Percentiles rank a stretch among this genome's conserved stretches.
Conservation (phyloP, 2,329 filamentous ascomycete genomes). For the Apiospora saccharicola region DNA sequence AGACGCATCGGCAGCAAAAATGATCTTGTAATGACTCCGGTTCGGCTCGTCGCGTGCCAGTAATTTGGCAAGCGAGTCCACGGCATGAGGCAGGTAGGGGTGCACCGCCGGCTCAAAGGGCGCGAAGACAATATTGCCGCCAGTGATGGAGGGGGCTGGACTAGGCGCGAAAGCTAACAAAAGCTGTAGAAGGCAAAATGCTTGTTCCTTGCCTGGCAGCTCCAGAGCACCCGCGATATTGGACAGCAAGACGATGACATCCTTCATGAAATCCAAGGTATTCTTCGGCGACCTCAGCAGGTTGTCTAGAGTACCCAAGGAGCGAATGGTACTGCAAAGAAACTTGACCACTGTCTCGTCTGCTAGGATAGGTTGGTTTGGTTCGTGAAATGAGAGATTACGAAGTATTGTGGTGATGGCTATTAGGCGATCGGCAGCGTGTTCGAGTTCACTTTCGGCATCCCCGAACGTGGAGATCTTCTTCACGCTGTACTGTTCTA, state of each 20-base stretch:
- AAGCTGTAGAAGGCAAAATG: conserved; percentile 85
- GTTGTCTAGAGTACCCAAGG: conserved; percentile 88
- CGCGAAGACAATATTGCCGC: conserved; percentile 75
- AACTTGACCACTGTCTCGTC: conserved; percentile 83
- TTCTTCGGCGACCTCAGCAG: conserved; percentile 83
- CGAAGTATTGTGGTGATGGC: conserved; percentile 92
- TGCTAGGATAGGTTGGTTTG: conserved; percentile 77
- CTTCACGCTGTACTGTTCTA: conserved; percentile 75
- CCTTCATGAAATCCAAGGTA: conserved; percentile 97
- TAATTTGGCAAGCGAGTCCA: conserved; percentile 90
- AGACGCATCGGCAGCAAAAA: conserved; percentile 77
- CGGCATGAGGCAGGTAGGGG: conserved; percentile 85
- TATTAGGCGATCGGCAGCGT: conserved; percentile 84
- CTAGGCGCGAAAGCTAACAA: conserved; percentile 88
- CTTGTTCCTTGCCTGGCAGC: conserved; percentile 86
- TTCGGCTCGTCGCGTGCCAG: conserved; percentile 95
- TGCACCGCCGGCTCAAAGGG: conserved; percentile 83
- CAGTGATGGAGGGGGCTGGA: conserved; percentile 67
- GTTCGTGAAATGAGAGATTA: conserved; percentile 85
- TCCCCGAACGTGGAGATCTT: conserved; percentile 79
- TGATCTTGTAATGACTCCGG: conserved; percentile 79
- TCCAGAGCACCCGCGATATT: conserved; percentile 85
- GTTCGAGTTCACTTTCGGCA: conserved; percentile 80
- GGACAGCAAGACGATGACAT: conserved; percentile 86
- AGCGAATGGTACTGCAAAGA: conserved; percentile 81